These are phyloP conservation scores for Fraxinus velutina DNA, from an alignment of 305 asterid species.

Conservation along the genomic window DNA sequence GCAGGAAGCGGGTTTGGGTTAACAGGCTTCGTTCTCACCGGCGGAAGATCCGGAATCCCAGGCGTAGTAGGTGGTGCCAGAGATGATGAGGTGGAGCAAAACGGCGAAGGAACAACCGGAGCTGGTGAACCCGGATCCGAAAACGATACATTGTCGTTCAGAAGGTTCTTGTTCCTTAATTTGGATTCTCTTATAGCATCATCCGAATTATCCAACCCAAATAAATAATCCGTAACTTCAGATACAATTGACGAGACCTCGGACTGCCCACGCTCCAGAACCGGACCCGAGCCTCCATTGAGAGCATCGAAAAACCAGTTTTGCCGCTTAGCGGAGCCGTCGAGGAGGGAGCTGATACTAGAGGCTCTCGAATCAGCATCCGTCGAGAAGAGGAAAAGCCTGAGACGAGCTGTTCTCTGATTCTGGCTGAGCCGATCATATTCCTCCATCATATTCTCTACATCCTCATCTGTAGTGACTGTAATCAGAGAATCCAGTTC, in stretches of 20 bases:
- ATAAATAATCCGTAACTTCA: constrained; percentile 81
- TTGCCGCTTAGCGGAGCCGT: constrained; percentile 87
- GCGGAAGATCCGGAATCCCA: constrained; percentile 70
- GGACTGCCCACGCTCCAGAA: constrained; percentile 79
- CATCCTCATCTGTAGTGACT: constrained; percentile 74
- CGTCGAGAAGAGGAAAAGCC: constrained; percentile 61
- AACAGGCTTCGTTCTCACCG: constrained; percentile 55
- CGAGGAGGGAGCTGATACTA: constrained; percentile 73
- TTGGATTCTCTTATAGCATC: constrained; percentile 50
- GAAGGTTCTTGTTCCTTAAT: constrained; percentile 28
- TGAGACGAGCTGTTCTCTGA: constrained; percentile 65
- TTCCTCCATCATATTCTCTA: constrained; percentile 93
- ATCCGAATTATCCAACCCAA: constrained; percentile 75
- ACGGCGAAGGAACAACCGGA: constrained; percentile 58
- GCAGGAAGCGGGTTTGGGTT: constrained; percentile 35
- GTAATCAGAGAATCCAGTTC: constrained; percentile 87
- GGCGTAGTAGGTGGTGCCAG: constrained; percentile 45
- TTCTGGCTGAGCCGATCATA: constrained; percentile 60
- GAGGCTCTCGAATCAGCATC: constrained; percentile 51
- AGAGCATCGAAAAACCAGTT: constrained; percentile 86
- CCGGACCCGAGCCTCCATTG: constrained; percentile 57
- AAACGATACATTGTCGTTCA: constrained; percentile 46
- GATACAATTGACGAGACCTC: constrained; percentile 83
- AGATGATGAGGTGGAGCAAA: constrained; percentile 64
- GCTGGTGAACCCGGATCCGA: constrained; percentile 83